Evolutionary conservation across 2,329 filamentous ascomycete species (phyloP).

Genomic region (Talaromyces verruculosus): DNA sequence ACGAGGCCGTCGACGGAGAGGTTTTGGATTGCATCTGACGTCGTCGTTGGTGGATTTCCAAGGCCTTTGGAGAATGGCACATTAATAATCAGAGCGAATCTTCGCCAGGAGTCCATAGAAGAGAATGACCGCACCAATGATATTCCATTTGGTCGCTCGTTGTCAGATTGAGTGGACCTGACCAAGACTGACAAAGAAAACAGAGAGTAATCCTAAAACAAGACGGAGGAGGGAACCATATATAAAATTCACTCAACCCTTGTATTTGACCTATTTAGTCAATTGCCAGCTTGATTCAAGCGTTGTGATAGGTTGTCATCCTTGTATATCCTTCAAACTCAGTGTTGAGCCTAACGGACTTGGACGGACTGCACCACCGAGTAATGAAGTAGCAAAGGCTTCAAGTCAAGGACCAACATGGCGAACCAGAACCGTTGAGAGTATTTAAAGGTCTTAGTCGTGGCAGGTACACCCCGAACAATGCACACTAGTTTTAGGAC

Average conservation of each 20-base stretch:
- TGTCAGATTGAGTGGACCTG: not conserved
- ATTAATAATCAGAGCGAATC: not conserved
- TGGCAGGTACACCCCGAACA: not conserved
- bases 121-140: not conserved
- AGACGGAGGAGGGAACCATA: not conserved
- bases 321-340: not conserved
- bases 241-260: not conserved
- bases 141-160: too few relatives aligned
- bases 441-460: not conserved
- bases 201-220: not conserved
- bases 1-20: not conserved
- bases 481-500: not conserved
- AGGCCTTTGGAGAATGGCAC: not conserved
- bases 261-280: not conserved
- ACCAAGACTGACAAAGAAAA: not conserved
- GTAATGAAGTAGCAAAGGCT: not conserved
- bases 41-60: not conserved
- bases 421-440: not conserved
- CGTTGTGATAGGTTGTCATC: not conserved
- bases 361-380: not conserved
- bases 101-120: not conserved
- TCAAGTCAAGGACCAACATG: not conserved
- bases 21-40: not conserved
- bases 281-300: not conserved
- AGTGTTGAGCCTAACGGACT: not conserved